phyloP scores from a whole-genome alignment of 1,284 basidiomycete species.

The Sporisorium iseilematis-ciliati region DNA sequence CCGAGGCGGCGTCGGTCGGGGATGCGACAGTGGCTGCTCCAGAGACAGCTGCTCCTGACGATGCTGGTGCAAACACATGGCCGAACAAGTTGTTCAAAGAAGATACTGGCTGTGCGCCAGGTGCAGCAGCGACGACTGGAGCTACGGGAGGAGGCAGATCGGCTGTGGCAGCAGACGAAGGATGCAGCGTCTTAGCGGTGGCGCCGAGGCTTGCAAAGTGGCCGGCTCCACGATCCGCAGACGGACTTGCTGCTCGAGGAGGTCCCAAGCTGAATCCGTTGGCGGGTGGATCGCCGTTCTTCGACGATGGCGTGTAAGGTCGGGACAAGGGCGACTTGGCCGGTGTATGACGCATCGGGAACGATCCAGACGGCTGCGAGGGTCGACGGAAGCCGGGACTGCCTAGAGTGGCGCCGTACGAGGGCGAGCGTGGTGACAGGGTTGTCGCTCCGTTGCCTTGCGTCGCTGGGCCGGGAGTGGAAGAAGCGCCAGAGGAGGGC shows the following conservation, averaged over 20 bases:
- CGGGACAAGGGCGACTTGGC: constrained; percentile 50
- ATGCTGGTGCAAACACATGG: constrained; percentile 19
- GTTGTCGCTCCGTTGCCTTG: constrained; percentile 8
- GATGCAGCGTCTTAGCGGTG: constrained; percentile 32
- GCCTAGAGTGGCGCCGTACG: constrained; percentile 30
- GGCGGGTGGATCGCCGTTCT: constrained; percentile 24
- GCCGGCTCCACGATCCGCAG: constrained; percentile 16
- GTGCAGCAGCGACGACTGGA: constrained; percentile 4
- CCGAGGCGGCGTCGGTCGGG: constrained; percentile 4
- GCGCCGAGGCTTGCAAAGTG: constrained; percentile 27
- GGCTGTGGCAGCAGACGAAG: constrained; percentile 20
- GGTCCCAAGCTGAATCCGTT: constrained; percentile 46
- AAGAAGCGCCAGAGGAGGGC: constrained; percentile 19
- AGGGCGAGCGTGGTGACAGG: constrained; percentile 39
- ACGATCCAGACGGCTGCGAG: constrained; percentile 48
- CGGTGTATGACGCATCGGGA: constrained; percentile 53
- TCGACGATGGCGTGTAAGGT: constrained; percentile 27
- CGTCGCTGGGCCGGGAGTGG: constrained; percentile 2
- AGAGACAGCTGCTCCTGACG: constrained; percentile 6
- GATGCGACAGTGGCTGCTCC: not conserved
- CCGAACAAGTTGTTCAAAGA: constrained; percentile 25
- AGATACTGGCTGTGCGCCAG: constrained; percentile 2
- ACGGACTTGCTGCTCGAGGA: constrained; percentile 40
- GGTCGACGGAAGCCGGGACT: constrained; percentile 42
- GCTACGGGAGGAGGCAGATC: too few species aligned